Percentiles rank a stretch among this genome's conserved stretches.
These are phyloP conservation scores for Corymbia citriodora DNA, from an alignment of 441 rosid genomes.

Conservation along the genomic window DNA sequence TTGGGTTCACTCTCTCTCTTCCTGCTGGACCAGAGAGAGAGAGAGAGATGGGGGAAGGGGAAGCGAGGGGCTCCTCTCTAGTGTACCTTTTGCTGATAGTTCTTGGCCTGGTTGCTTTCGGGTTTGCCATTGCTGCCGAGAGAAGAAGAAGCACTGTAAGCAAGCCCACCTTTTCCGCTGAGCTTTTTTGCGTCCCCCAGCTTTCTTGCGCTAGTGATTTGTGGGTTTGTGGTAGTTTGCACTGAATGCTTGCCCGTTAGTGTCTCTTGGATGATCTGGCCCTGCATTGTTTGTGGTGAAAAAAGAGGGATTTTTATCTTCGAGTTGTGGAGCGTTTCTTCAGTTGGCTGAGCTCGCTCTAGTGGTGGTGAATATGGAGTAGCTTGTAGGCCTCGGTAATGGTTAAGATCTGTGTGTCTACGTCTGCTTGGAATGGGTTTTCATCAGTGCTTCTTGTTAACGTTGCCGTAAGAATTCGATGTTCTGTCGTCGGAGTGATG, in stretches of 20 bases:
- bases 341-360: not conserved
- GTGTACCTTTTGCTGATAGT: constrained; percentile 63
- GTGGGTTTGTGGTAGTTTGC: not conserved
- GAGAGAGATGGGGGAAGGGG: constrained; percentile 18
- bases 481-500: not conserved
- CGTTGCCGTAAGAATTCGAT: not conserved
- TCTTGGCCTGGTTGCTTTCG: constrained; percentile 82
- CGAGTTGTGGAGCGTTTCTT: not conserved
- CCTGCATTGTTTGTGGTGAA: not conserved
- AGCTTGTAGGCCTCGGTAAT: not conserved
- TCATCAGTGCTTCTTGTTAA: not conserved
- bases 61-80: constrained; percentile 61
- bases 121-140: constrained; percentile 91
- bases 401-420: not conserved
- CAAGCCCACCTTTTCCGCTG: not conserved
- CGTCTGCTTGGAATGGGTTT: not conserved
- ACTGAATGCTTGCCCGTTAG: not conserved
- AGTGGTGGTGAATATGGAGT: not conserved
- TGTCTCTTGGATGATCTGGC: not conserved
- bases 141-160: constrained; percentile 75
- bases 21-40: not conserved
- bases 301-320: not conserved
- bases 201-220: not conserved
- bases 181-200: not conserved
- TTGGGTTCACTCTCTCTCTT: not conserved